Base-by-base conservation (phyloP, 2,329 filamentous ascomycete genomes). In the Diplodia corticola region DNA sequence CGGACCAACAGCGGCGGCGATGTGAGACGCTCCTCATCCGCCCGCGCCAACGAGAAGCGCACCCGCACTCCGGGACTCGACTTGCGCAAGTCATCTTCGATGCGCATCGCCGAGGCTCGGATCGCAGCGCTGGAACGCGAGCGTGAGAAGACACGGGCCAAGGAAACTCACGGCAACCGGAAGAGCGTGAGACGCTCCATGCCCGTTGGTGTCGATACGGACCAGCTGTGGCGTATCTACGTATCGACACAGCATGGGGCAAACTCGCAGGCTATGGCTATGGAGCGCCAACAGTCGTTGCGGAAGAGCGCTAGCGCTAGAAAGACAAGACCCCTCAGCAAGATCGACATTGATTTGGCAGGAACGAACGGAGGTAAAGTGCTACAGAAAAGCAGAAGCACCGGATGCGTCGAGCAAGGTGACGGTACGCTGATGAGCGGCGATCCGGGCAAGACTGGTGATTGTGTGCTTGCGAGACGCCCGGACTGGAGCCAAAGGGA, bases 401-500 rank as follows among this genome's bases (percentile, higher is more conserved):
- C 37, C 37, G 55, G 55, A 5, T 30, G 17, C 26, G 26, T 48
- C 7, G 55, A 46, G 13, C 22, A 17, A 17, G 12, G 17, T 9
- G 33, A 20, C 5, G n/a, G 44, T 46, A 15, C 22, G 5, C 37
- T 9, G 5, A 13, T 5, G 12, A 57, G 28, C 2, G n/a, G 44
- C 3, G 44, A 49, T 10, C 12, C 13, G 5, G 5, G 12, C 6
- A 49, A 26, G 35, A 7, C 40, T 44, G 40, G 5, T 13, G 53
- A 57, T 2, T 4, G 5, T 20, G 10, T 35, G 13, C 9, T 49
- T 17, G 57, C 44, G 17, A 44, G 57, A 6, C 22, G 57, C 0
- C 57, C 57, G n/a, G 57, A 61, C 57, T 61, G 57, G 57, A 61
- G 26, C n/a, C 57, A 61, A 13, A 49, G 28, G 17, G 57, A 61